phyloP scores from a whole-genome alignment of 768 basidiomycete genomes.

The Asterophora parasitica region DNA sequence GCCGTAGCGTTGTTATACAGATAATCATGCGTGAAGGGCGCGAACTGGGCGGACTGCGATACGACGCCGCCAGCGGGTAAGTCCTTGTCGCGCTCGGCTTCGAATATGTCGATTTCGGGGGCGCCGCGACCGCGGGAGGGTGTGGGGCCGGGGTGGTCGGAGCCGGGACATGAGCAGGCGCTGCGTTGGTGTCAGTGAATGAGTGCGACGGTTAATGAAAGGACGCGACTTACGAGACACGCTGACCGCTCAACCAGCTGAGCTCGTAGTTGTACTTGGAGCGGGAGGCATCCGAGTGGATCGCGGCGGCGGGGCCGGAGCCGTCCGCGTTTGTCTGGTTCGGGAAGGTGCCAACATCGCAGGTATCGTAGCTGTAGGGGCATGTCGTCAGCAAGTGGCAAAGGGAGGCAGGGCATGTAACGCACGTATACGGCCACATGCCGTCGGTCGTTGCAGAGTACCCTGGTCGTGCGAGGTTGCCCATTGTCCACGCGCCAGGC shows the following conservation, averaged over 20 bases:
- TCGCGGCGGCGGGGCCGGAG: constrained; percentile 57
- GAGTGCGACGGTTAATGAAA: background rate
- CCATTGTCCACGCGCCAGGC: constrained; percentile 89
- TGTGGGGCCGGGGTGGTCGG: constrained; percentile 75
- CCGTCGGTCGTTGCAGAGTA: constrained; percentile 80
- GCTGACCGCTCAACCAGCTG: constrained; percentile 75
- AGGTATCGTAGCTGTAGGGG: constrained; percentile 46
- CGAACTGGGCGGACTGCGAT: constrained; percentile 76
- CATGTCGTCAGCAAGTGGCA: background rate
- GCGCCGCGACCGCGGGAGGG: constrained; percentile 56
- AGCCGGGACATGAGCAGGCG: constrained; percentile 70
- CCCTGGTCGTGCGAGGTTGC: constrained; percentile 80
- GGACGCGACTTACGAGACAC: constrained; percentile 49
- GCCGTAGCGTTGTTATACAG: constrained; percentile 27
- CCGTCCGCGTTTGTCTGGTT: constrained; percentile 59
- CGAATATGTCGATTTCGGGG: constrained; percentile 81
- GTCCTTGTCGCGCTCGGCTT: constrained; percentile 64
- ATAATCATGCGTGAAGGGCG: constrained; percentile 46
- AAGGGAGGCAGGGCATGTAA: constrained; percentile 4
- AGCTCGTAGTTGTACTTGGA: constrained; percentile 53
- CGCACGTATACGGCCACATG: constrained; percentile 76
- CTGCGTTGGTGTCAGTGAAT: constrained; percentile 26
- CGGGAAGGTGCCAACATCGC: constrained; percentile 73
- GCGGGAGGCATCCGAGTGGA: constrained; percentile 44
- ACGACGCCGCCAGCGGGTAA: constrained; percentile 44